Conservation (phyloP, 768 basidiomycete genomes). For the Mycena chlorophos region DNA sequence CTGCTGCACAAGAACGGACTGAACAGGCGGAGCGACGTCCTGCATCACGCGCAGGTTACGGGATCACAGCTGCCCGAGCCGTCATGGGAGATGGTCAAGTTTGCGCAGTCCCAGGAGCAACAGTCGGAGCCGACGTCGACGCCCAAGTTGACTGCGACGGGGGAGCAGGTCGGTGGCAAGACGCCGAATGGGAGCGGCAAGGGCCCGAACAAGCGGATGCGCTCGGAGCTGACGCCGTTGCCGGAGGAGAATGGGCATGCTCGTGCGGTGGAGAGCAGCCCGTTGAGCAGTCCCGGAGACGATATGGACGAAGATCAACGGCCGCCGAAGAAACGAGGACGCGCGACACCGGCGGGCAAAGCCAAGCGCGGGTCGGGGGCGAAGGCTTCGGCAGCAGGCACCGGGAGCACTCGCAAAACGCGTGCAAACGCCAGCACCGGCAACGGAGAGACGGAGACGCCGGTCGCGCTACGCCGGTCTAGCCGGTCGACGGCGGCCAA, state of each 20-base stretch:
- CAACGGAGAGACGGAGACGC: not conserved
- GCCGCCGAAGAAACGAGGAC: slow-evolving; percentile 13
- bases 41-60: slow-evolving; percentile 47
- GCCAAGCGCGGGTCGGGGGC: slow-evolving; percentile 4
- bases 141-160: not conserved
- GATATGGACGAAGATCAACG: not conserved
- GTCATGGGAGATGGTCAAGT: slow-evolving; percentile 56
- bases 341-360: slow-evolving; percentile 2
- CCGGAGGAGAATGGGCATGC: slow-evolving; percentile 34
- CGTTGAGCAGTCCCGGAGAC: slow-evolving; percentile 15
- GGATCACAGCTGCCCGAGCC: slow-evolving; percentile 46
- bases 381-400: too few species aligned
- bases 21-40: slow-evolving; percentile 50
- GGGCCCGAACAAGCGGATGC: slow-evolving; percentile 42
- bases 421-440: slow-evolving; percentile 3
- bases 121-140: slow-evolving; percentile 8
- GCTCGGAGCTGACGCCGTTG: slow-evolving; percentile 44
- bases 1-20: slow-evolving; percentile 31
- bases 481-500: slow-evolving; percentile 8
- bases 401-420: slow-evolving; percentile 13
- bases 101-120: slow-evolving; percentile 34
- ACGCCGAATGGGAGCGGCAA: slow-evolving; percentile 19
- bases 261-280: slow-evolving; percentile 8
- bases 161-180: not conserved
- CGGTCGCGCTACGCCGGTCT: slow-evolving; percentile 11